Evolutionary conservation across 805 yeast genomes (phyloP).

Genomic region (Saccharomycopsis sp.): DNA sequence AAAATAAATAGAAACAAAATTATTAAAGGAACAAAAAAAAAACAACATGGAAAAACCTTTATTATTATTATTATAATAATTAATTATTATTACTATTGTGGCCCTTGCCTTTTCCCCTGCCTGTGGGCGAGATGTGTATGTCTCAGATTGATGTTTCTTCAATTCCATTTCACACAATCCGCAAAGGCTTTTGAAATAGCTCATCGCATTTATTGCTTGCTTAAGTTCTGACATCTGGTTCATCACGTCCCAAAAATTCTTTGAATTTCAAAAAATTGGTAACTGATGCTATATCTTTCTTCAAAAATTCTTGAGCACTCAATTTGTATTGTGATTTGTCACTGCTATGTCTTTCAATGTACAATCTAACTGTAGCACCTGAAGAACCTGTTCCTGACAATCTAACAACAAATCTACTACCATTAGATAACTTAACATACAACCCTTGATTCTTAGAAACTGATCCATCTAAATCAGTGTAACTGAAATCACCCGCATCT

Average conservation of each 20-base stretch:
- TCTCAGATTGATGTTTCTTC: too few species aligned
- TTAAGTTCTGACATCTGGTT: conserved; percentile 85
- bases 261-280: conserved; percentile 64
- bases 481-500: conserved; percentile 83
- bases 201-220: too few species aligned
- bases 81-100: too few species aligned
- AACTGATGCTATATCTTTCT: conserved; percentile 53
- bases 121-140: too few species aligned
- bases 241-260: conserved; percentile 68
- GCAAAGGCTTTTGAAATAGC: too few species aligned
- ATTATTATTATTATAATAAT: too few species aligned
- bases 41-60: too few species aligned
- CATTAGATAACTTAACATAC: conserved; percentile 71
- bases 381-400: conserved; percentile 96
- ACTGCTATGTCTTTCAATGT: conserved; percentile 73
- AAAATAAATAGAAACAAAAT: too few species aligned
- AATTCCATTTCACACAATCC: too few species aligned
- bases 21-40: too few species aligned
- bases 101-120: too few species aligned
- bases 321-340: conserved; percentile 44
- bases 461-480: conserved; percentile 92
- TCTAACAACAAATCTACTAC: conserved; percentile 81
- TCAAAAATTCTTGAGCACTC: conserved; percentile 63
- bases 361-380: conserved; percentile 93
- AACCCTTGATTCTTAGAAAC: conserved; percentile 86